A percentile compares a stretch with the other conserved stretches of the same genome.
phyloP scores from a whole-genome alignment of 1,284 basidiomycete species.

The Malassezia furfur region DNA sequence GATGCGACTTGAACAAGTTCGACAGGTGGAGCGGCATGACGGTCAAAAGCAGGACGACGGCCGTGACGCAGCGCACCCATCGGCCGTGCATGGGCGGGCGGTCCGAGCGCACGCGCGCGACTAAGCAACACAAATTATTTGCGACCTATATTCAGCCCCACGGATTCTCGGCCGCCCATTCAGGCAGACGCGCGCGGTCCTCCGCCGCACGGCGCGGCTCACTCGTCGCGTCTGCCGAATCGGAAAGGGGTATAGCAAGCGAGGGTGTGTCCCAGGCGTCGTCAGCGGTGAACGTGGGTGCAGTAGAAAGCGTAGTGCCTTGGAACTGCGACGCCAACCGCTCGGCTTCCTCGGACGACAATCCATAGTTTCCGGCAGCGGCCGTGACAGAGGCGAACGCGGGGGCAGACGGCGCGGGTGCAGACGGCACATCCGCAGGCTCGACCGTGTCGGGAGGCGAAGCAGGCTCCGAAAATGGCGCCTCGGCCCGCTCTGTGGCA shows the following conservation, averaged over 20 bases:
- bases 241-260: neutral
- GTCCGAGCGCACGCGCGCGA: neutral
- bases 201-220: neutral
- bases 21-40: conserved; percentile 10
- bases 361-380: neutral
- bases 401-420: neutral
- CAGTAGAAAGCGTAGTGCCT: neutral
- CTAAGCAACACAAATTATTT: too few species aligned
- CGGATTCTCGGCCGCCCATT: conserved; percentile 14
- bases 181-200: neutral
- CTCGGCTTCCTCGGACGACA: conserved; percentile 8
- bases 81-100: neutral
- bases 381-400: neutral
- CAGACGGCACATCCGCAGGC: too few species aligned
- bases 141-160: conserved; percentile 1
- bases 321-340: conserved; percentile 5
- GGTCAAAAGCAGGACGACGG: neutral
- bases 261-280: neutral
- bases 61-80: neutral
- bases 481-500: too few species aligned
- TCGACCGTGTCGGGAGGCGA: neutral
- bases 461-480: too few species aligned
- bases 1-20: neutral
- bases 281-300: neutral
- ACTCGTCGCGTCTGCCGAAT: neutral